Conservation (phyloP, 495 filamentous ascomycete genomes). For the Halenospora varia region DNA sequence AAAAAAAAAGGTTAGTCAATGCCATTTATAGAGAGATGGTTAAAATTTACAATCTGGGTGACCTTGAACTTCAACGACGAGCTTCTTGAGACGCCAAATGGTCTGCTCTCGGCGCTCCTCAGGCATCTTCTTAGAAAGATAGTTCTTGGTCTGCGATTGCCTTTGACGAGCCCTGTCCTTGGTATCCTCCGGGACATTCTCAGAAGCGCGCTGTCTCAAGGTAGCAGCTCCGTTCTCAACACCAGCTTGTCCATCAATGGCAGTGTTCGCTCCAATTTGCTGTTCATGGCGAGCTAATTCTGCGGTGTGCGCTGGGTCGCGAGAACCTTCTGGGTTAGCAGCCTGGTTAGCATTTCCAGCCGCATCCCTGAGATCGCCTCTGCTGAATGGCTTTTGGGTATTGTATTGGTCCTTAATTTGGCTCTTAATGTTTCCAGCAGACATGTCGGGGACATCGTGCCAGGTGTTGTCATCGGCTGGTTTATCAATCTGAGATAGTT, state of each 20-base stretch:
- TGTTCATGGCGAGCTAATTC: conserved; percentile 40
- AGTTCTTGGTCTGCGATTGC: conserved; percentile 60
- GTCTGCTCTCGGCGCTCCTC: conserved; percentile 91
- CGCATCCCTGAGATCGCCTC: conserved; percentile 48
- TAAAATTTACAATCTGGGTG: conserved; percentile 80
- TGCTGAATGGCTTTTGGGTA: conserved; percentile 49
- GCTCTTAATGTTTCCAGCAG: conserved; percentile 63
- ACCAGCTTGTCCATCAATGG: conserved; percentile 53
- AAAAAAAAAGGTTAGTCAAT: background rate
- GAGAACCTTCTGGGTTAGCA: conserved; percentile 45
- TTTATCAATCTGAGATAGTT: conserved; percentile 70
- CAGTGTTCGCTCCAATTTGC: conserved; percentile 38
- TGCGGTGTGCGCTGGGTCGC: conserved; percentile 45
- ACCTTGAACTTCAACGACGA: conserved; percentile 92
- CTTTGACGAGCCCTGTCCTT: conserved; percentile 53
- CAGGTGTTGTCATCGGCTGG: conserved; percentile 88
- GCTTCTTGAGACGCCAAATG: conserved; percentile 94
- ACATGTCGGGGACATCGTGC: conserved; percentile 84
- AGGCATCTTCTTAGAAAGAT: conserved; percentile 79
- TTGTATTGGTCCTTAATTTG: conserved; percentile 59
- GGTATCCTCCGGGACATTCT: conserved; percentile 57
- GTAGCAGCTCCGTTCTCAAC: conserved; percentile 42
- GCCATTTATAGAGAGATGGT: background rate
- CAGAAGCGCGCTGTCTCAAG: conserved; percentile 43
- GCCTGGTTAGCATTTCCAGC: conserved; percentile 51